Percentiles rank a stretch among this genome's conserved stretches.
Conservation (phyloP, 2,329 filamentous ascomycete species). For the Botrytis fabae region DNA sequence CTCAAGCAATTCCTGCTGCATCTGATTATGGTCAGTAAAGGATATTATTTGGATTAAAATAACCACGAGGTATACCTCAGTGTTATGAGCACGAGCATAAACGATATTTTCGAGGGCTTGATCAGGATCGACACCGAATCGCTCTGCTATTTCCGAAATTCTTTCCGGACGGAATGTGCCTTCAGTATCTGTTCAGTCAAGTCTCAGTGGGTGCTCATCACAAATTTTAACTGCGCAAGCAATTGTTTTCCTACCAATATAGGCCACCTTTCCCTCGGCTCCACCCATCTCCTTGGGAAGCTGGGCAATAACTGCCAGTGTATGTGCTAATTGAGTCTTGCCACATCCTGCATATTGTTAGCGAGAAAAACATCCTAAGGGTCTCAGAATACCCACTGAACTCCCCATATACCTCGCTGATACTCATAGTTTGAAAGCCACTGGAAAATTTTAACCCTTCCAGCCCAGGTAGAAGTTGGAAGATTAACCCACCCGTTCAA, state of each 20-base stretch:
- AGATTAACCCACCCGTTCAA: constrained; percentile 54
- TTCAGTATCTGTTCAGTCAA: constrained; percentile 50
- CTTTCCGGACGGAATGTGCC: constrained; percentile 68
- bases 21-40: constrained; percentile 44
- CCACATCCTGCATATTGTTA: constrained; percentile 51
- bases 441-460: constrained; percentile 41
- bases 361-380: background rate
- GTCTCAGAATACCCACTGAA: constrained; percentile 46
- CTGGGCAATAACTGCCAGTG: constrained; percentile 64
- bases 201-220: constrained; percentile 8
- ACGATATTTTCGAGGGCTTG: constrained; percentile 66
- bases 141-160: constrained; percentile 65
- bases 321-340: constrained; percentile 70
- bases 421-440: constrained; percentile 69
- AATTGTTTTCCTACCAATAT: constrained; percentile 56
- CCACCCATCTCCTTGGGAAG: constrained; percentile 61
- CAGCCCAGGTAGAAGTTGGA: background rate
- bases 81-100: constrained; percentile 64
- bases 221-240: background rate
- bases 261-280: constrained; percentile 67
- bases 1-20: constrained; percentile 61
- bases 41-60: background rate
- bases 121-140: constrained; percentile 61
- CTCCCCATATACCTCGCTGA: constrained; percentile 64
- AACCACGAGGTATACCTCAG: constrained; percentile 46